Percentiles rank a stretch among this genome's conserved stretches.
Conservation (phyloP, 208 protist genomes). For the Acanthamoeba lenticulata region DNA sequence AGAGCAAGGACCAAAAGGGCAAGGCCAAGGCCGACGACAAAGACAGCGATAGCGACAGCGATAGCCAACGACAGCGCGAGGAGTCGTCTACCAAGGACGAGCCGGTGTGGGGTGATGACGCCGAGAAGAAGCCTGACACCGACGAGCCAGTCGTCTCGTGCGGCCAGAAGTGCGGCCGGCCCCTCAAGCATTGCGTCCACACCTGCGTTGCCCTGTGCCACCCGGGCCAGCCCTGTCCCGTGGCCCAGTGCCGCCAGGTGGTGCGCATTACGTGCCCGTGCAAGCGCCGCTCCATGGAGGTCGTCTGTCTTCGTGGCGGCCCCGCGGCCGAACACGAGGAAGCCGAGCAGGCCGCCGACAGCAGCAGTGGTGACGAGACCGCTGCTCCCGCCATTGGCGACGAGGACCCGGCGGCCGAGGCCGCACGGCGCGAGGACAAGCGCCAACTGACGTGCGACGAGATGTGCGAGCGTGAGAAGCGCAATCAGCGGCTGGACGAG, state of each 20-base stretch:
- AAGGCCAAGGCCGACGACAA: neutral
- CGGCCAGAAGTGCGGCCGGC: slow-evolving; percentile 71
- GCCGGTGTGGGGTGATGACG: neutral
- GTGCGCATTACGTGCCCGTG: slow-evolving; percentile 75
- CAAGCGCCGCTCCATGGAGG: slow-evolving; percentile 72
- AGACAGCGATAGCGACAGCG: too few relatives aligned
- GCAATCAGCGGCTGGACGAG: slow-evolving; percentile 74
- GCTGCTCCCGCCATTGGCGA: too few relatives aligned
- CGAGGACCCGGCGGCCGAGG: neutral
- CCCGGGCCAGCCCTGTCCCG: slow-evolving; percentile 75
- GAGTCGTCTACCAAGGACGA: too few relatives aligned
- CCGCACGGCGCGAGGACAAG: neutral
- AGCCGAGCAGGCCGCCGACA: neutral
- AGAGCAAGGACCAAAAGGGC: neutral
- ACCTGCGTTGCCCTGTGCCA: slow-evolving; percentile 71
- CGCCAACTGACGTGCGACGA: slow-evolving; percentile 79
- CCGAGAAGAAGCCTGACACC: neutral
- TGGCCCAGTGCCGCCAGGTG: slow-evolving; percentile 23
- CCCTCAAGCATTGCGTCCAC: slow-evolving; percentile 69
- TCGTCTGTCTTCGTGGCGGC: slow-evolving; percentile 72
- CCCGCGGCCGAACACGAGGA: neutral
- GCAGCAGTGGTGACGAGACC: too few relatives aligned
- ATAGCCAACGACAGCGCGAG: too few relatives aligned
- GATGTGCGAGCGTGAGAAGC: slow-evolving; percentile 73
- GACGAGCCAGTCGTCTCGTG: slow-evolving; percentile 69